Base-by-base conservation (phyloP, 495 filamentous ascomycete species). In the Aspergillus steynii region DNA sequence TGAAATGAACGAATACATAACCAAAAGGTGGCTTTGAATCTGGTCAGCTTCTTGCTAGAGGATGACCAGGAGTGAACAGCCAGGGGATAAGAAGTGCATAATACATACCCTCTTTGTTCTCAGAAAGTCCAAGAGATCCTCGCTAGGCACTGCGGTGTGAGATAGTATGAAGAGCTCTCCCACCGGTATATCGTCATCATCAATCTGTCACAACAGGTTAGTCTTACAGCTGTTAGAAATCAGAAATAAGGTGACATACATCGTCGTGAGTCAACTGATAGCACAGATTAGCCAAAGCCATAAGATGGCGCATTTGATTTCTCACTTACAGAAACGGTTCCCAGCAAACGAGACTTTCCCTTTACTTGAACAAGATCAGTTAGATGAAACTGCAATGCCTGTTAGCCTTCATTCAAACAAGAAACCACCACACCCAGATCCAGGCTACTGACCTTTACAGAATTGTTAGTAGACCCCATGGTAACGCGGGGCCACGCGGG, bases 1-100 rank as follows among this genome's bases (percentile, higher is more conserved):
- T 15, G 63, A 74, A 70, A 29, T 50, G 29, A 56, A 82, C 61
- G 49, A 79, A 64, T 34, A 75, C 61, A 71, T 76, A 76, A 34
- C 71, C 72, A 62, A 66, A 66, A 10, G 78, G 74, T n/a, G 72
- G 72, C 73, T 80, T 56, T 29, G 10, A 7, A 27, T 50, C 42
- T 46, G 3, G n/a, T 37, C 14, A 51, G 7, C 27, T 26, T 29
- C 9, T 20, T 20, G 20, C 34, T 42, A 14, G 10, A 20, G 58
- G 56, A 61, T 50, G 31, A 48, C 10, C 4, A 1, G 42, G 28
- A 32, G 26, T 14, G 10, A 50, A 50, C 1, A 5, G 26, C 42
- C 15, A 14, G 4, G 10, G 29, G 26, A 42, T 6, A 27, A 26
- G 6, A 31, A 42, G 8, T 0, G 37, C 29, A 37, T 20, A 20